These are phyloP conservation scores for Poterioochromonas sp. DNA, from an alignment of 352 stramenopile species.

Conservation along the genomic window DNA sequence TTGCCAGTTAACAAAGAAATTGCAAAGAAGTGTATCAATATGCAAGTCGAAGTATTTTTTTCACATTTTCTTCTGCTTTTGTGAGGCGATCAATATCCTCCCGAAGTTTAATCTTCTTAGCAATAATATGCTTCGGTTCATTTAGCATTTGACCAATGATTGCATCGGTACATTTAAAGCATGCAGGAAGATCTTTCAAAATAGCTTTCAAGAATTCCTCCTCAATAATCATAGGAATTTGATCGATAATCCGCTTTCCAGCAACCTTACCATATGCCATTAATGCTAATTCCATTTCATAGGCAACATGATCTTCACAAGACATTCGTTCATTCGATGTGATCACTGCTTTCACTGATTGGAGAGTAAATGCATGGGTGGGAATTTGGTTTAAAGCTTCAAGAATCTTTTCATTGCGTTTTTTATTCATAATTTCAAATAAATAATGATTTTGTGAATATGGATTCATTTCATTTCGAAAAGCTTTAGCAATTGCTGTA, in stretches of 20 bases:
- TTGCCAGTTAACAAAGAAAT: too few relatives aligned
- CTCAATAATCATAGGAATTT: constrained; percentile 50
- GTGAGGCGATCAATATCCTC: too few relatives aligned
- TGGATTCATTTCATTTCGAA: not conserved
- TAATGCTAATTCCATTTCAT: constrained; percentile 52
- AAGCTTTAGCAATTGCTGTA: not conserved
- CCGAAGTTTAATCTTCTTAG: too few relatives aligned
- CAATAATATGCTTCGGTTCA: too few relatives aligned
- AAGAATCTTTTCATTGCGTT: not conserved
- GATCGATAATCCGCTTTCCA: constrained; percentile 51
- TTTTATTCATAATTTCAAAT: not conserved
- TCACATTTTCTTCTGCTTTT: too few relatives aligned
- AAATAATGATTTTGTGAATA: not conserved
- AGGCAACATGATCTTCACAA: not conserved
- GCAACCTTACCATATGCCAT: constrained; percentile 51
- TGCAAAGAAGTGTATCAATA: too few relatives aligned
- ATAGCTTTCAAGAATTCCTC: not conserved
- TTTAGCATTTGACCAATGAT: not conserved
- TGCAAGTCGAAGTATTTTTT: too few relatives aligned
- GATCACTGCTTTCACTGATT: not conserved
- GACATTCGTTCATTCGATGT: not conserved
- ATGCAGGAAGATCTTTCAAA: not conserved
- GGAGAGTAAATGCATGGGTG: not conserved
- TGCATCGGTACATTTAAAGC: not conserved
- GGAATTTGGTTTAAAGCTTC: not conserved